phyloP scores from a whole-genome alignment of 2,329 filamentous ascomycete species.

The Colletotrichum godetiae region DNA sequence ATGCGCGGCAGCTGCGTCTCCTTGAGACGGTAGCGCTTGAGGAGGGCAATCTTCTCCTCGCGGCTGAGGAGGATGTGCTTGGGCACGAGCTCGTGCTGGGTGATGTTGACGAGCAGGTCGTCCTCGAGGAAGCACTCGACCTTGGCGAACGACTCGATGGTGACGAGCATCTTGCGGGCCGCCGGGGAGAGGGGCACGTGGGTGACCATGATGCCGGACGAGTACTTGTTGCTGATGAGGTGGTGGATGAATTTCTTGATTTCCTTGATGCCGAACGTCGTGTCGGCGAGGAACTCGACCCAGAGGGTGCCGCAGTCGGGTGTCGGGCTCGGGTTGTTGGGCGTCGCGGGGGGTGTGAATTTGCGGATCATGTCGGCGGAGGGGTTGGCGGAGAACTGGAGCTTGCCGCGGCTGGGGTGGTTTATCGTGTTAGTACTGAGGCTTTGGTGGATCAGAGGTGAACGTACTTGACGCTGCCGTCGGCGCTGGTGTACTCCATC shows the following conservation, averaged over 20 bases:
- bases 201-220: conserved; percentile 91
- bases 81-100: conserved; percentile 95
- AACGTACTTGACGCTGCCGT: conserved; percentile 81
- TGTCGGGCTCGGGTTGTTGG: conserved; percentile 75
- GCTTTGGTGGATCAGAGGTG: background rate
- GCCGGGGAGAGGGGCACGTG: conserved; percentile 84
- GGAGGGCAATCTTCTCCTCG: conserved; percentile 87
- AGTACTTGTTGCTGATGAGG: conserved; percentile 82
- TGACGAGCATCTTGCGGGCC: conserved; percentile 86
- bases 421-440: conserved; percentile 12
- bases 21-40: conserved; percentile 93
- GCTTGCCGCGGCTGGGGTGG: conserved; percentile 75
- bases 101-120: conserved; percentile 97
- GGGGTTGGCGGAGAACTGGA: conserved; percentile 90
- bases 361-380: conserved; percentile 86
- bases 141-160: conserved; percentile 78
- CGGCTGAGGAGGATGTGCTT: conserved; percentile 90
- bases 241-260: conserved; percentile 90
- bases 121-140: conserved; percentile 97
- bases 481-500: conserved; percentile 74
- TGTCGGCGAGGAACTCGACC: conserved; percentile 89
- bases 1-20: conserved; percentile 97
- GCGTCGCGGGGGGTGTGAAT: conserved; percentile 79
- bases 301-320: conserved; percentile 89
- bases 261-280: conserved; percentile 88